Evolutionary conservation across 495 filamentous ascomycete species (phyloP), one percentile per base, ranked within the genome.

Genomic region (Cairneyella variabilis): DNA sequence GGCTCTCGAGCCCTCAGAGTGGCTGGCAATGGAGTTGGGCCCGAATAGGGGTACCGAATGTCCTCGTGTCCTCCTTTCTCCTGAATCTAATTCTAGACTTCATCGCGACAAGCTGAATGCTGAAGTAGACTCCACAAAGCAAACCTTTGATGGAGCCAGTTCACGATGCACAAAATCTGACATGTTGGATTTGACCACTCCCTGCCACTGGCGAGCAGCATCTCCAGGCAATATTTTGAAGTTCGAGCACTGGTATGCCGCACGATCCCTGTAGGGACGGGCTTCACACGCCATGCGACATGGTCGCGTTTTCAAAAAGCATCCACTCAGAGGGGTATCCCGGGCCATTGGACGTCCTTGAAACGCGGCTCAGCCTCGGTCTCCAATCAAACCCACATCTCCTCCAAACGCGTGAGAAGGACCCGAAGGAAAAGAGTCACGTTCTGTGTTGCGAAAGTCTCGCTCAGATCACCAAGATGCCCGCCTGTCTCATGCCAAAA

Each of bases 241-340:
- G 14, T 36, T 41, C 44, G 16, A 23, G 53, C 53, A 55, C 27
- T 43, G 37, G 37, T 38, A 17, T 50, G 46, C 18, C 16, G 43
- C 17, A 0, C 10, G 3, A 48, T 49, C 52, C 57, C 48, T 59
- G 57, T n/a, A n/a, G n/a, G n/a, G n/a, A n/a, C n/a, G n/a, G n/a
- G 43, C 40, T 32, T 14, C 28, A 27, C 50, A 58, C 50, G 51
- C 54, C 51, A 45, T 54, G 45, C 54, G 48, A 53, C 57, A 54
- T 44, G 57, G 57, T 55, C 51, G 57, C 57, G 51, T 59, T 59
- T 59, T 22, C 44, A 53, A 45, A 51, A 44, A 17, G 48, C 53
- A 51, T 50, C 53, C 52, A 49, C 52, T 55, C 34, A 27, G 11
- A 18, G 12, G 27, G 20, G 23, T 40, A 57, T 17, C 6, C 36